These are phyloP conservation scores for Pigoraptor vietnamica DNA, from an alignment of 78 protist genomes.

Conservation along the genomic window DNA sequence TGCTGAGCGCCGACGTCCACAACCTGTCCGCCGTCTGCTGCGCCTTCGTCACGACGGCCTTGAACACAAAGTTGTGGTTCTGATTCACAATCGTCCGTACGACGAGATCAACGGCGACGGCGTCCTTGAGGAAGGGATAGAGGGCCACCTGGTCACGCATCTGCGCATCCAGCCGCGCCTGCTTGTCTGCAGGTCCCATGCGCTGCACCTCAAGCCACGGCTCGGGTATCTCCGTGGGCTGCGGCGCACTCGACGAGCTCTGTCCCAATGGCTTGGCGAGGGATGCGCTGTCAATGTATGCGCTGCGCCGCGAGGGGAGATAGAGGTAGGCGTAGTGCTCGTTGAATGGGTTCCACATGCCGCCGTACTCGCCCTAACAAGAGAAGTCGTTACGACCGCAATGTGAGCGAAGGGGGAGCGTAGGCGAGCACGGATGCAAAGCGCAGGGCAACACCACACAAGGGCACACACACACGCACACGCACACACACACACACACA, in stretches of 20 bases:
- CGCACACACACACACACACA: too few species aligned
- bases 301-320: background rate
- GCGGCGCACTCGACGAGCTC: too few species aligned
- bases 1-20: background rate
- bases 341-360: background rate
- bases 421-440: too few species aligned
- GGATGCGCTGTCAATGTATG: background rate
- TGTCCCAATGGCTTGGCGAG: background rate
- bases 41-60: background rate
- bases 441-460: too few species aligned
- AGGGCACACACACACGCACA: too few species aligned
- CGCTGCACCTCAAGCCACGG: background rate
- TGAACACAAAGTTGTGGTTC: background rate
- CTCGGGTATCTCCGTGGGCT: background rate
- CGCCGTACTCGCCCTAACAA: background rate
- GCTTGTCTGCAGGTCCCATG: background rate
- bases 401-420: too few species aligned
- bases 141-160: background rate
- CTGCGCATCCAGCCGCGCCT: background rate
- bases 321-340: background rate
- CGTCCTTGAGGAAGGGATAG: background rate
- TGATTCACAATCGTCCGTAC: background rate
- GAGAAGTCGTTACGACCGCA: too few species aligned
- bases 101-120: background rate
- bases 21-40: background rate